phyloP scores from a whole-genome alignment of 2,329 filamentous ascomycete species.

The Neonectria faginata region DNA sequence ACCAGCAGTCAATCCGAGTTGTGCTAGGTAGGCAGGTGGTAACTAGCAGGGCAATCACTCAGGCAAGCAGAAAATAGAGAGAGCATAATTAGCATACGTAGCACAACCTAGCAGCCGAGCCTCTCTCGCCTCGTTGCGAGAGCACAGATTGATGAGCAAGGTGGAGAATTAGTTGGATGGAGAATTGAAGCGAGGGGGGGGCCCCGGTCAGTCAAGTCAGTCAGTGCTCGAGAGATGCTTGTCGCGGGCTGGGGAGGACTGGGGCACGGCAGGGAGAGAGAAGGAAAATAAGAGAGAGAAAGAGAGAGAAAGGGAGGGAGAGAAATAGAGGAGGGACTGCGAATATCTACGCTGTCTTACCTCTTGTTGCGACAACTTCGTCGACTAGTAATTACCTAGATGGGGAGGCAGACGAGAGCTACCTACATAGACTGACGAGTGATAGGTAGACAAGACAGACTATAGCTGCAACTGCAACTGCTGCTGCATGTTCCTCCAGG shows the following conservation, averaged over 20 bases:
- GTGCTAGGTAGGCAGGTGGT: background rate
- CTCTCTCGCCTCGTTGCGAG: conserved; percentile 4
- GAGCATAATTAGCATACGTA: background rate
- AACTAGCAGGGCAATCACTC: background rate
- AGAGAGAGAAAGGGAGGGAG: too few relatives aligned
- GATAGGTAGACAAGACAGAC: background rate
- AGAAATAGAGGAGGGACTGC: background rate
- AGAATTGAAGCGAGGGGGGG: conserved; percentile 1
- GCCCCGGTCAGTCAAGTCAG: conserved; percentile 1
- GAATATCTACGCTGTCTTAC: background rate
- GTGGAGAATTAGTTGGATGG: conserved; percentile 7
- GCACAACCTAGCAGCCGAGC: conserved; percentile 1
- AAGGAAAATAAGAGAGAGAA: too few relatives aligned
- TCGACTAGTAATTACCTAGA: background rate
- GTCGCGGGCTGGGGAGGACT: background rate
- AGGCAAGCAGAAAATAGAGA: too few relatives aligned
- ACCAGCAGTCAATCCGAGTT: background rate
- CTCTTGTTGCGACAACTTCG: background rate
- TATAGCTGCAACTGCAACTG: background rate
- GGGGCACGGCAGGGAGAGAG: background rate
- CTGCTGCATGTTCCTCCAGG: background rate
- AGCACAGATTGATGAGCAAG: background rate
- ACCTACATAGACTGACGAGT: background rate
- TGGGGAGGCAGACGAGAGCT: background rate
- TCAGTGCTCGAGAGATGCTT: conserved; percentile 2